Percentiles rank a stretch among this genome's conserved stretches.
Conservation (phyloP, 75 land plant species). For the Adiantum capillusveneris region DNA sequence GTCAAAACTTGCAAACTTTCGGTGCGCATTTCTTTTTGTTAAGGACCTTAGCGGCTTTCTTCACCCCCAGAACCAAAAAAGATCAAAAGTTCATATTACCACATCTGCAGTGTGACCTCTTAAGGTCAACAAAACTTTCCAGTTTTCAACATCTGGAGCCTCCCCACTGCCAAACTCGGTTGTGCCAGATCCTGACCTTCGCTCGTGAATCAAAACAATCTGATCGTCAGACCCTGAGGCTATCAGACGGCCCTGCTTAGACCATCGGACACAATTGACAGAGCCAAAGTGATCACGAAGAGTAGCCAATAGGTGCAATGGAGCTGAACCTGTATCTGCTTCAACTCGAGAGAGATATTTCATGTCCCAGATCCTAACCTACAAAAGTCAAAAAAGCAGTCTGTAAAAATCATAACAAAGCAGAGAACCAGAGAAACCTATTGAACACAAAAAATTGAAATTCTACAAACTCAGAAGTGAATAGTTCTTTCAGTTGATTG, state of each 20-base stretch:
- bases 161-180: slow-evolving; percentile 98
- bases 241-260: slow-evolving; percentile 73
- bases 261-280: slow-evolving; percentile 98
- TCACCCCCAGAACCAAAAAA: no score
- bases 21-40: no score
- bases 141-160: slow-evolving; percentile 94
- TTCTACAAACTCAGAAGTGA: no score
- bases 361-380: slow-evolving; percentile 97
- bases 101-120: slow-evolving; percentile 99
- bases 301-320: slow-evolving; percentile 61
- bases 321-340: slow-evolving; percentile 32
- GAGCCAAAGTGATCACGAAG: slow-evolving; percentile 96
- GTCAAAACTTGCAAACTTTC: no score
- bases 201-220: slow-evolving; percentile 77
- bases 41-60: no score
- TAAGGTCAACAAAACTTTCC: slow-evolving; percentile 86
- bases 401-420: not conserved
- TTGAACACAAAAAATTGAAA: not conserved
- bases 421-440: not conserved
- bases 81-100: slow-evolving; percentile 40
- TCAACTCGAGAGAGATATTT: slow-evolving; percentile 42
- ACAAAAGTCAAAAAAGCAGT: not conserved
- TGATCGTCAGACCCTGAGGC: slow-evolving; percentile 98
- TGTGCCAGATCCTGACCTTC: slow-evolving; percentile 86
- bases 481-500: no score